Conservation (phyloP, 352 stramenopile genomes). For the Stephanocyclus meneghinianus region DNA sequence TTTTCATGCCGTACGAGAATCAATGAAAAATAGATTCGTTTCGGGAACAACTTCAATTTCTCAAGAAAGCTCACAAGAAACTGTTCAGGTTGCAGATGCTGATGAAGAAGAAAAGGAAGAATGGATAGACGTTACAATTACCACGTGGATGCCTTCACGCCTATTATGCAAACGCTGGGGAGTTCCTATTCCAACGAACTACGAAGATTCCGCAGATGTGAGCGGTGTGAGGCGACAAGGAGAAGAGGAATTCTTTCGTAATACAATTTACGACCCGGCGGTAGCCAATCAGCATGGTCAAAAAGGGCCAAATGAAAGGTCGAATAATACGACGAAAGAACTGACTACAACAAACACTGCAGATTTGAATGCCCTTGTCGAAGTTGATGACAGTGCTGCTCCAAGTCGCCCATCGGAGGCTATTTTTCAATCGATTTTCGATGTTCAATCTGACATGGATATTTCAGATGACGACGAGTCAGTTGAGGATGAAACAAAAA, state of each 20-base stretch:
- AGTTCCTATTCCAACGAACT: constrained; percentile 48
- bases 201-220: background rate
- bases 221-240: constrained; percentile 5
- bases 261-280: constrained; percentile 56
- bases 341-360: background rate
- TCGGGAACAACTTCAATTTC: constrained; percentile 10
- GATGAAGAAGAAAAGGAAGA: constrained; percentile 32
- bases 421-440: constrained; percentile 70
- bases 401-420: constrained; percentile 52
- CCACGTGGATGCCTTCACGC: constrained; percentile 54
- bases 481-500: background rate
- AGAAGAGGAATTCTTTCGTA: constrained; percentile 68
- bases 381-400: background rate
- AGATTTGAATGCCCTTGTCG: background rate
- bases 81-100: constrained; percentile 11
- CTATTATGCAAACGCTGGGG: constrained; percentile 77
- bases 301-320: constrained; percentile 1
- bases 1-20: constrained; percentile 47
- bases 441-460: constrained; percentile 49
- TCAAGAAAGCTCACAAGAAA: background rate
- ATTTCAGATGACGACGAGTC: constrained; percentile 30
- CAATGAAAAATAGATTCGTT: constrained; percentile 75
- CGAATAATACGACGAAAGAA: background rate
- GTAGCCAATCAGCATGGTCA: constrained; percentile 19
- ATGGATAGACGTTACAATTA: constrained; percentile 40